Conservation (phyloP, 2,329 filamentous ascomycete genomes). For the Fusarium foetens region DNA sequence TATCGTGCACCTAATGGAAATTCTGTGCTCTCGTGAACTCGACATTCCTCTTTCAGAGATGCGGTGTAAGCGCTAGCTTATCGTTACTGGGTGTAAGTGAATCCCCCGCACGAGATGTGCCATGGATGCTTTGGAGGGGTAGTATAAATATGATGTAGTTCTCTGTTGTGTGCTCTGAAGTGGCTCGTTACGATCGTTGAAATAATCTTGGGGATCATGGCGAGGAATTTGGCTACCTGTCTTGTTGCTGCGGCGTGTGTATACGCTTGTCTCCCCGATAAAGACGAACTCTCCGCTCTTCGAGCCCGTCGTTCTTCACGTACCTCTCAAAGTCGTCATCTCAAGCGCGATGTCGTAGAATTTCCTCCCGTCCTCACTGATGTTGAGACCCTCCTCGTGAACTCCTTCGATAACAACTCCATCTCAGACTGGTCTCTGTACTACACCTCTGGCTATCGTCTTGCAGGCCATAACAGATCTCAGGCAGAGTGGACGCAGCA, state of each 20-base stretch:
- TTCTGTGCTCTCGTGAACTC: not conserved
- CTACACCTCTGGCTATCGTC: constrained; percentile 34
- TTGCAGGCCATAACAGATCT: constrained; percentile 27
- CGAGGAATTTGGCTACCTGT: constrained; percentile 10
- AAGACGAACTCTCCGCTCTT: constrained; percentile 17
- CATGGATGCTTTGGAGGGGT: not conserved
- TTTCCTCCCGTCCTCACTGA: constrained; percentile 13
- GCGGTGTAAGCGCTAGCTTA: constrained; percentile 33
- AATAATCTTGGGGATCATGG: not conserved
- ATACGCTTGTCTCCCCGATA: constrained; percentile 30
- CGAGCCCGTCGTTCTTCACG: constrained; percentile 5
- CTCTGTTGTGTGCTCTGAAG: fast-evolving
- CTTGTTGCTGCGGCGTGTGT: constrained; percentile 28
- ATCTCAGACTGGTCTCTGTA: constrained; percentile 35
- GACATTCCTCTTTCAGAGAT: constrained; percentile 31
- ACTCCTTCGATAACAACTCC: constrained; percentile 30
- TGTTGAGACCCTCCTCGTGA: constrained; percentile 11
- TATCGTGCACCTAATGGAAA: constrained; percentile 15
- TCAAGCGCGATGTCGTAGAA: constrained; percentile 13
- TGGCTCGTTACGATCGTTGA: not conserved
- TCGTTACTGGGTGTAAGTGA: not conserved
- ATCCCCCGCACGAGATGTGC: constrained; percentile 7
- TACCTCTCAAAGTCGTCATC: not conserved
- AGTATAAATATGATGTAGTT: constrained; percentile 8
- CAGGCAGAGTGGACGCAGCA: constrained; percentile 37